A percentile compares a stretch with the other conserved stretches of the same genome.
phyloP scores from a whole-genome alignment of 208 protist genomes.

The Acanthamoeba castellanii region DNA sequence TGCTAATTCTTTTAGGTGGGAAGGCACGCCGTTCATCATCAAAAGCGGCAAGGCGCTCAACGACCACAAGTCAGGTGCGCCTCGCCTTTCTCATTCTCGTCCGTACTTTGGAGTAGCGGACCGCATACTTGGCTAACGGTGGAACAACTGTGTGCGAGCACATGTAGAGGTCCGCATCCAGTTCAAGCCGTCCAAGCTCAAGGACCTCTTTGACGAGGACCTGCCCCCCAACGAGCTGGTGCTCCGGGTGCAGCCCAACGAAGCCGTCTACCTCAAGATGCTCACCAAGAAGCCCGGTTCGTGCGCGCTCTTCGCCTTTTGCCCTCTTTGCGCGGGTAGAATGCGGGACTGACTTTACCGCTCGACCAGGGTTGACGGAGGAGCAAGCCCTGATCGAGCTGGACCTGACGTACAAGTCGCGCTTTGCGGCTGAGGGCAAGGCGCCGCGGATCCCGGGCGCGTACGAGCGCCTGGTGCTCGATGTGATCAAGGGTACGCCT shows the following conservation, averaged over 20 bases:
- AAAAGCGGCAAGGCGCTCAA: slow-evolving; percentile 86
- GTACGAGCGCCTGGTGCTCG: slow-evolving; percentile 91
- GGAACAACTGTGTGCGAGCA: too few species aligned
- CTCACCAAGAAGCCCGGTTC: slow-evolving; percentile 85
- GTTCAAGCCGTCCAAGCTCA: slow-evolving; percentile 83
- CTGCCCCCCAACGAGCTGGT: slow-evolving; percentile 90
- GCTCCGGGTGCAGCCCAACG: slow-evolving; percentile 90
- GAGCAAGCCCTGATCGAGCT: slow-evolving; percentile 84
- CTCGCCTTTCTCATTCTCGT: too few species aligned
- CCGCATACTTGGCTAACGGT: too few species aligned
- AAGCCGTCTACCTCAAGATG: slow-evolving; percentile 90
- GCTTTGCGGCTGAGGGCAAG: background rate
- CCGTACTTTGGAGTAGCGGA: too few species aligned
- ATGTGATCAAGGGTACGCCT: slow-evolving; percentile 79
- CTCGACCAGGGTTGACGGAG: slow-evolving; percentile 9
- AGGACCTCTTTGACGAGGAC: slow-evolving; percentile 78
- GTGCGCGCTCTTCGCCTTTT: too few species aligned
- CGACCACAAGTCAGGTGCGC: slow-evolving; percentile 82
- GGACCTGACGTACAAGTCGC: slow-evolving; percentile 87
- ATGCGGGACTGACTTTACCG: too few species aligned
- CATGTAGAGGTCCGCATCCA: slow-evolving; percentile 87
- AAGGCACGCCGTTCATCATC: slow-evolving; percentile 91
- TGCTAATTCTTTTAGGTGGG: slow-evolving; percentile 82
- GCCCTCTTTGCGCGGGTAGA: too few species aligned
- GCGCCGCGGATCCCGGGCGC: slow-evolving; percentile 85